A percentile compares a stretch with the other conserved stretches of the same genome.
These are phyloP conservation scores for Glaciozyma martinii DNA, from an alignment of 768 basidiomycete species.

Conservation along the genomic window DNA sequence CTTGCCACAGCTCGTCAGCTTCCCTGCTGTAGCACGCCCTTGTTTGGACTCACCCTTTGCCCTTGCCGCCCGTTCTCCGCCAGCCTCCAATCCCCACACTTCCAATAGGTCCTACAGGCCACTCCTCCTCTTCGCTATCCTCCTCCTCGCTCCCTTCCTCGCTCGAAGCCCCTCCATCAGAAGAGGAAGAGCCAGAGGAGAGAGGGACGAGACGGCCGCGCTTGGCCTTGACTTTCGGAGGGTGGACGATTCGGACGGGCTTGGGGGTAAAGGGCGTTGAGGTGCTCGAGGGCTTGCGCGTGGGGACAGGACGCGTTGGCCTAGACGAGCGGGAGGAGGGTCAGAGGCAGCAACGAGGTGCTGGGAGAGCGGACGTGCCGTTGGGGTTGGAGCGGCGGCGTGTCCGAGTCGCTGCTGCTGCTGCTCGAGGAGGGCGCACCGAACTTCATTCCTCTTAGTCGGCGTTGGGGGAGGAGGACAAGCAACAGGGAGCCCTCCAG, in stretches of 20 bases:
- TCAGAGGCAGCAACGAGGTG: too few relatives aligned
- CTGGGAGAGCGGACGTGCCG: too few relatives aligned
- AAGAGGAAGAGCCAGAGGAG: neutral
- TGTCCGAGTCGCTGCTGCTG: too few relatives aligned
- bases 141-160: neutral
- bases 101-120: constrained; percentile 26
- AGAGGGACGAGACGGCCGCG: neutral
- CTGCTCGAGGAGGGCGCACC: too few relatives aligned
- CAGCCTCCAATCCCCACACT: constrained; percentile 14
- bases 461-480: too few relatives aligned
- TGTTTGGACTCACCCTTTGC: constrained; percentile 9
- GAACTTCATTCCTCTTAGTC: too few relatives aligned
- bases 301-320: too few relatives aligned
- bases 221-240: neutral
- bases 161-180: neutral
- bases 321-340: too few relatives aligned
- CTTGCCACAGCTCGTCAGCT: neutral
- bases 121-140: constrained; percentile 26
- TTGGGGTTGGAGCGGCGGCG: too few relatives aligned
- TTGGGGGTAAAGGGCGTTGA: constrained; percentile 9
- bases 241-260: constrained; percentile 7
- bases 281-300: neutral
- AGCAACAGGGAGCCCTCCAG: too few relatives aligned
- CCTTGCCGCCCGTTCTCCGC: constrained; percentile 8
- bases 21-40: neutral